These are phyloP conservation scores for Kurtzmaniella quercitrusa DNA, from an alignment of 1,139 yeast genomes.

Conservation along the genomic window DNA sequence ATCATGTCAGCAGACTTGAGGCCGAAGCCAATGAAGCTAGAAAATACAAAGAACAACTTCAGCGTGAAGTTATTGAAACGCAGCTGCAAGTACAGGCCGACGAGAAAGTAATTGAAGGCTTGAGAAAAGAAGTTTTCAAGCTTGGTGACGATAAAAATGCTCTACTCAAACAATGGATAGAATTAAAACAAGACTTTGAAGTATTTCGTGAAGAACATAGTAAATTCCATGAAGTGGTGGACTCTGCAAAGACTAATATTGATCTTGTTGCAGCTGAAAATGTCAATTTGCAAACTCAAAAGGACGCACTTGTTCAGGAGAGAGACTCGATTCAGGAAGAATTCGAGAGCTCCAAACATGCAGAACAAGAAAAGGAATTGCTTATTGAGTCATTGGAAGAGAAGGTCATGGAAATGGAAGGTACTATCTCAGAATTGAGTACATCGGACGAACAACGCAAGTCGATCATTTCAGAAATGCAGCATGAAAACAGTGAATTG, in stretches of 20 bases:
- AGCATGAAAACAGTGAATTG: neutral
- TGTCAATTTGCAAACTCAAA: neutral
- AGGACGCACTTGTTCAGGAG: neutral
- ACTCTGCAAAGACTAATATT: constrained; percentile 11
- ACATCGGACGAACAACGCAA: neutral
- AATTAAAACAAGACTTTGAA: constrained; percentile 14
- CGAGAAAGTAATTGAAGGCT: constrained; percentile 7
- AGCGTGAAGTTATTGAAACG: constrained; percentile 4
- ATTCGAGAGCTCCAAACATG: neutral
- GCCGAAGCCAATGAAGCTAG: neutral
- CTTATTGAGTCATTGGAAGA: neutral
- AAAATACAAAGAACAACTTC: neutral
- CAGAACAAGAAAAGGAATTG: neutral
- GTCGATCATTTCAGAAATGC: neutral
- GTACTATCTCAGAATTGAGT: neutral
- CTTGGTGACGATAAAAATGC: constrained; percentile 10
- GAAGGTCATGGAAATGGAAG: neutral
- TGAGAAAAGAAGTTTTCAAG: neutral
- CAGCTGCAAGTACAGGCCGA: constrained; percentile 4
- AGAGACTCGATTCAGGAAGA: constrained; percentile 1
- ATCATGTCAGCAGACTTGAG: neutral
- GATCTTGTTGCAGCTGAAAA: neutral
- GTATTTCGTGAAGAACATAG: constrained; percentile 12
- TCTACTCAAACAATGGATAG: constrained; percentile 11
- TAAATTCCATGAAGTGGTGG: constrained; percentile 12